These are phyloP conservation scores for Xerocomellus chrysenteron DNA, from an alignment of 768 basidiomycete species.

Conservation along the genomic window DNA sequence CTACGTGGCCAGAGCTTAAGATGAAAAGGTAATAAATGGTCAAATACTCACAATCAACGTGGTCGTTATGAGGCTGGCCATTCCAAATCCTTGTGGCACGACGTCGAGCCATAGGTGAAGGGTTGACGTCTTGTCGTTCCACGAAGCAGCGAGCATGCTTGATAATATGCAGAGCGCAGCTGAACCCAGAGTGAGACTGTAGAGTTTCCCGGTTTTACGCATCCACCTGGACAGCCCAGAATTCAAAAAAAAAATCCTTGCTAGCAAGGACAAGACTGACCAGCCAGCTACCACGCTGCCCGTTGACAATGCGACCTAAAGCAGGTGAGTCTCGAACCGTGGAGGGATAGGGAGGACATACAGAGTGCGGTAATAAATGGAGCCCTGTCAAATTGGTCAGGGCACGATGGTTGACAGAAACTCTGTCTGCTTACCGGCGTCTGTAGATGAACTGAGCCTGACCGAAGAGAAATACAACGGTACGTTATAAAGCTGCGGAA, in stretches of 20 bases:
- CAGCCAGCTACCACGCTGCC: constrained; percentile 91
- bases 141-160: constrained; percentile 57
- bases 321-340: constrained; percentile 16
- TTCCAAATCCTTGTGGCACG: constrained; percentile 79
- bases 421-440: constrained; percentile 56
- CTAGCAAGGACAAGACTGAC: constrained; percentile 38
- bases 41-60: constrained; percentile 69
- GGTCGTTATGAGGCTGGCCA: constrained; percentile 82
- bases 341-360: constrained; percentile 36
- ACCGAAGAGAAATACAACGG: constrained; percentile 91
- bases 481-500: constrained; percentile 72
- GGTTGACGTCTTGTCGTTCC: constrained; percentile 60
- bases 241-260: constrained; percentile 3
- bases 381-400: constrained; percentile 49
- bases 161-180: constrained; percentile 60
- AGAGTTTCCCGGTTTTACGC: constrained; percentile 85
- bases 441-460: constrained; percentile 60
- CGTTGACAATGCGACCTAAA: constrained; percentile 71
- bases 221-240: constrained; percentile 57
- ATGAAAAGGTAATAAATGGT: constrained; percentile 2
- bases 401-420: not conserved
- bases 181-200: constrained; percentile 66
- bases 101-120: constrained; percentile 77
- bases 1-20: constrained; percentile 37
- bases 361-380: constrained; percentile 89